phyloP scores from a whole-genome alignment of 1,284 basidiomycete genomes.

The Pholiota adiposa region DNA sequence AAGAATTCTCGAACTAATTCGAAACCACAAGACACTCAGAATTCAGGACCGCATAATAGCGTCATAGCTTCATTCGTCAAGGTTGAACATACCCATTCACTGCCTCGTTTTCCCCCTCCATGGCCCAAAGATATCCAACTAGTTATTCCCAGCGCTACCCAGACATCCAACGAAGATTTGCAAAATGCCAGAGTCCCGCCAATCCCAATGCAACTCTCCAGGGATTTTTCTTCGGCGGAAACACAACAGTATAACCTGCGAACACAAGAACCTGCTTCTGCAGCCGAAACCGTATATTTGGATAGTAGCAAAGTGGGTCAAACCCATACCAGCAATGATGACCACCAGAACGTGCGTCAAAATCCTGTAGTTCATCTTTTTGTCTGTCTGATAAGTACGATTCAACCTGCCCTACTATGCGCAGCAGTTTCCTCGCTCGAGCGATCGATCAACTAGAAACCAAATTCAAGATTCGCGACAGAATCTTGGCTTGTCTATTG shows the following conservation, averaged over 20 bases:
- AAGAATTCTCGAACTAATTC: background rate
- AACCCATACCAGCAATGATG: background rate
- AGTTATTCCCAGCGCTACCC: background rate
- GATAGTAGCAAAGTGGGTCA: background rate
- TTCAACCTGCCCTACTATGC: too few species aligned
- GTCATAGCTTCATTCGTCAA: background rate
- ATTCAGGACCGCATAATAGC: background rate
- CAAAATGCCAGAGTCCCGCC: background rate
- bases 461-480: too few species aligned
- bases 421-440: too few species aligned
- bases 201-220: background rate
- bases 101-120: background rate
- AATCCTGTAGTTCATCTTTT: too few species aligned
- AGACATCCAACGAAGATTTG: background rate
- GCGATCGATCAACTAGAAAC: too few species aligned
- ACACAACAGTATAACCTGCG: background rate
- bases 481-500: too few species aligned
- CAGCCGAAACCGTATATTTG: background rate
- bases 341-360: background rate
- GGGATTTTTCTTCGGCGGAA: background rate
- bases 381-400: too few species aligned
- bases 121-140: background rate
- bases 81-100: background rate
- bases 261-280: background rate
- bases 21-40: background rate